These are phyloP conservation scores for Aspergillus versicolor DNA, from an alignment of 2,329 filamentous ascomycete genomes.

Conservation along the genomic window DNA sequence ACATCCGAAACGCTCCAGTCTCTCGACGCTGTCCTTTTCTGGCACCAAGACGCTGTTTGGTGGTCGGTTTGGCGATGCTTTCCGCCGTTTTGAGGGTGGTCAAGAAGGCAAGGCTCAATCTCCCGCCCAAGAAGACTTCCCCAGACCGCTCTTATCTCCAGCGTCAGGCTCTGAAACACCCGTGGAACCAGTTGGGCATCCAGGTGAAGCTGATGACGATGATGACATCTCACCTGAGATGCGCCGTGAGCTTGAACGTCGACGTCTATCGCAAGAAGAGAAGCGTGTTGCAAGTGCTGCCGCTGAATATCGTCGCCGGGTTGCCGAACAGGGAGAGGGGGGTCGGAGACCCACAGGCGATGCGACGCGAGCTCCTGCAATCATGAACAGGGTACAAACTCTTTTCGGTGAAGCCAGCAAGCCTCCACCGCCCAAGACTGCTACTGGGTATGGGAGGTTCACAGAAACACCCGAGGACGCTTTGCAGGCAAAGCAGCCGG, in stretches of 20 bases:
- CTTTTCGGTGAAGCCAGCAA: slow-evolving; percentile 74
- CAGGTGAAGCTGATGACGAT: slow-evolving; percentile 51
- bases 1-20: slow-evolving; percentile 69
- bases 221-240: slow-evolving; percentile 79
- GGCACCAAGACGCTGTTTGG: slow-evolving; percentile 80
- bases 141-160: slow-evolving; percentile 53
- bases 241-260: slow-evolving; percentile 82
- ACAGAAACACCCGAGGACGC: slow-evolving; percentile 54
- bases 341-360: slow-evolving; percentile 48
- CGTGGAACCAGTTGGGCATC: slow-evolving; percentile 66
- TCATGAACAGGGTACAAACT: slow-evolving; percentile 87
- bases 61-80: slow-evolving; percentile 88
- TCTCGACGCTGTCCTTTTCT: slow-evolving; percentile 66
- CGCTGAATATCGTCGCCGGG: slow-evolving; percentile 77
- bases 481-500: slow-evolving; percentile 42
- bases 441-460: slow-evolving; percentile 86
- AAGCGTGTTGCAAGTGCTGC: slow-evolving; percentile 83
- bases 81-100: slow-evolving; percentile 78
- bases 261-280: slow-evolving; percentile 81
- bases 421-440: slow-evolving; percentile 64
- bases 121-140: slow-evolving; percentile 45
- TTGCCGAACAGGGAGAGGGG: slow-evolving; percentile 62
- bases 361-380: slow-evolving; percentile 71
- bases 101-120: slow-evolving; percentile 34
- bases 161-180: slow-evolving; percentile 70